These are phyloP conservation scores for Fraxinus americana DNA, from an alignment of 257 asterid genomes.

Conservation along the genomic window DNA sequence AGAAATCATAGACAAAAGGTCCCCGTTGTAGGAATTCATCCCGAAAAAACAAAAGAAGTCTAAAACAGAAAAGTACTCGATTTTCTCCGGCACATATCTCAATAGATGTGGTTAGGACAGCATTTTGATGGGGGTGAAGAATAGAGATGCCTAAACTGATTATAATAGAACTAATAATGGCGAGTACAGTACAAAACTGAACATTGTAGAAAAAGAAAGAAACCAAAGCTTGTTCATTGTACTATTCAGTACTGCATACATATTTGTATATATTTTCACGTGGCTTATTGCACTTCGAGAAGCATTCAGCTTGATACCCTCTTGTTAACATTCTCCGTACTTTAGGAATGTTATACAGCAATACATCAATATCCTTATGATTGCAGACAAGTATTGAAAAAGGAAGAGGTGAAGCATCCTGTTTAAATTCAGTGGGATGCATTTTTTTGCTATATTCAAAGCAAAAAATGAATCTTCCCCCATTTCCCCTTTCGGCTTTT, in stretches of 20 bases:
- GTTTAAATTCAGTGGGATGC: neutral
- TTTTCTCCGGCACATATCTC: neutral
- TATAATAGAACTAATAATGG: neutral
- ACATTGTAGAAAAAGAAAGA: neutral
- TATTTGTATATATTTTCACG: slow-evolving; percentile 1
- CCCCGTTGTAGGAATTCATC: neutral
- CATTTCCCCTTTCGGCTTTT: neutral
- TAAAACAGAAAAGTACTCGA: neutral
- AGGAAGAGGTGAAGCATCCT: neutral
- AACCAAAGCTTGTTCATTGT: neutral
- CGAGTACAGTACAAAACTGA: neutral
- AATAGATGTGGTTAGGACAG: neutral
- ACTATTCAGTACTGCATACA: neutral
- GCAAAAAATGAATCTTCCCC: neutral
- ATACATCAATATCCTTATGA: neutral
- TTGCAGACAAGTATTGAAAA: neutral
- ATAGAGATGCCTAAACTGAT: slow-evolving; percentile 3
- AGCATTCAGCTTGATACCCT: slow-evolving; percentile 5
- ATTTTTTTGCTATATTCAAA: neutral
- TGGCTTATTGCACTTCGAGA: slow-evolving; percentile 6
- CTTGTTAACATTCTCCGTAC: slow-evolving; percentile 6
- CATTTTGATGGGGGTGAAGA: neutral
- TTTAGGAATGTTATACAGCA: slow-evolving; percentile 11
- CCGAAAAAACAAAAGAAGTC: neutral
- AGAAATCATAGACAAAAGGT: slow-evolving; percentile 24